A percentile compares a stretch with the other conserved stretches of the same genome.
Evolutionary conservation across 2,329 filamentous ascomycete species (phyloP).

Genomic region (Aureobasidium sp.): DNA sequence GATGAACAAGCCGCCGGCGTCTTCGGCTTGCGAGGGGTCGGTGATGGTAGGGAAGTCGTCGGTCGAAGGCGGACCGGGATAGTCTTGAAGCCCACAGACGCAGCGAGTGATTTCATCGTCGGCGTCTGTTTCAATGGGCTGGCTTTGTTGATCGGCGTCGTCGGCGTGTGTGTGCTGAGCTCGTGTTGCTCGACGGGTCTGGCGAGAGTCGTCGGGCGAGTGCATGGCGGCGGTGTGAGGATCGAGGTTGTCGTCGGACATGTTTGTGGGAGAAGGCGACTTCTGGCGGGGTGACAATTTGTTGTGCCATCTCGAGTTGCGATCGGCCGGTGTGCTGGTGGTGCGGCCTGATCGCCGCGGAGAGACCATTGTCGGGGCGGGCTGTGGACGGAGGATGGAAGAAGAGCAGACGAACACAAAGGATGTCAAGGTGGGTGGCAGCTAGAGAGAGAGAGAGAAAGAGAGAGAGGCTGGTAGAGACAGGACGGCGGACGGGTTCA

Average conservation of each 20-base stretch:
- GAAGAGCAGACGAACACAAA: not conserved
- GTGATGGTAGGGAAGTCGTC: slow-evolving; percentile 35
- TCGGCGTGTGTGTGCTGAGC: slow-evolving; percentile 55
- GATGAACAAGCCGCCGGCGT: slow-evolving; percentile 90
- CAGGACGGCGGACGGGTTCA: not conserved
- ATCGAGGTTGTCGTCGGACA: slow-evolving; percentile 51
- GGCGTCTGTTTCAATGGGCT: slow-evolving; percentile 48
- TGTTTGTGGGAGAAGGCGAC: slow-evolving; percentile 64
- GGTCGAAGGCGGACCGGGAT: slow-evolving; percentile 70
- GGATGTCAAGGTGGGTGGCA: not conserved
- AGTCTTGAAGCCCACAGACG: slow-evolving; percentile 89
- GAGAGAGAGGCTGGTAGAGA: not conserved
- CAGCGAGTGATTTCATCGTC: slow-evolving; percentile 93
- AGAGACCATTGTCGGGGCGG: not conserved
- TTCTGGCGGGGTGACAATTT: slow-evolving; percentile 69
- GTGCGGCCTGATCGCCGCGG: slow-evolving; percentile 14
- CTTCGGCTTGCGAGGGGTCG: slow-evolving; percentile 60
- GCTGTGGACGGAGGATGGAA: not conserved
- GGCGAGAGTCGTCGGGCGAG: slow-evolving; percentile 55
- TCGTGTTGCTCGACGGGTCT: slow-evolving; percentile 73
- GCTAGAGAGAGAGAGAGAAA: not conserved
- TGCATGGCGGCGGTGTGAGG: slow-evolving; percentile 44
- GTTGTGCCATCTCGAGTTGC: slow-evolving; percentile 61
- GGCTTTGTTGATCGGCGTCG: slow-evolving; percentile 43
- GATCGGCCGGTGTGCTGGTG: slow-evolving; percentile 44